Evolutionary conservation across 192 early-diverging fungal genomes (phyloP), one percentile per base, ranked within the genome.

Genomic region (Ambispora gerdemannii): DNA sequence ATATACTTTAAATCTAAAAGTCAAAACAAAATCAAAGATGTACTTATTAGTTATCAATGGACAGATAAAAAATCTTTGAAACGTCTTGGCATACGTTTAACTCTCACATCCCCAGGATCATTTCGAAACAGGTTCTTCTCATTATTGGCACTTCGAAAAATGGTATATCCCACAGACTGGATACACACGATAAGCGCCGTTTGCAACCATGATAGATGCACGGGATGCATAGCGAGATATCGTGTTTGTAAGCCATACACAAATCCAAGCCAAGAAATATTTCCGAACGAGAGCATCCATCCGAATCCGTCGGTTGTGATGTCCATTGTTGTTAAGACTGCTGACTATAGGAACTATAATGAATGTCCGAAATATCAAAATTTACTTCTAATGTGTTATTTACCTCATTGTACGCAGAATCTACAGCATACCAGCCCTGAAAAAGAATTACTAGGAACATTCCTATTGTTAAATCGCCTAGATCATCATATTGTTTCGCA

Each of bases 261-360:
- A 79, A 92, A 88, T 15, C 93, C 93, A 31, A 98, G 87, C 96
- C 96, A 98, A 19, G 88, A 87, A 43, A 95, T 76, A 38, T 92
- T 81, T 58, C 89, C 90, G 75, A 90, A 90, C 27, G 85, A 84
- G 51, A 92, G 83, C 91, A 92, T 92, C 75, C 86, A 94, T 8
- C 96, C 96, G 77, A 98, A 97, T 7, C 96, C 96, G 75, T 98
- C 96, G 4, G 92, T 95, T 20, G 89, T 93, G n/a, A 98, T 92
- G 67, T 98, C 95, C 93, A 97, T 96, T 4, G 95, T 98, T 19
- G 96, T 95, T 77, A 98, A 73, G 22, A 98, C 91, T 13, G 92
- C 87, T 20, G 80, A 53, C 73, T 87, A 82, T 52, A 76, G 81
- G 60, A 82, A 20, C 3, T 38, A 28, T 17, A 10, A 13, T 3